Conservation (phyloP, 2,329 filamentous ascomycete genomes). For the Gyromitra esculenta region DNA sequence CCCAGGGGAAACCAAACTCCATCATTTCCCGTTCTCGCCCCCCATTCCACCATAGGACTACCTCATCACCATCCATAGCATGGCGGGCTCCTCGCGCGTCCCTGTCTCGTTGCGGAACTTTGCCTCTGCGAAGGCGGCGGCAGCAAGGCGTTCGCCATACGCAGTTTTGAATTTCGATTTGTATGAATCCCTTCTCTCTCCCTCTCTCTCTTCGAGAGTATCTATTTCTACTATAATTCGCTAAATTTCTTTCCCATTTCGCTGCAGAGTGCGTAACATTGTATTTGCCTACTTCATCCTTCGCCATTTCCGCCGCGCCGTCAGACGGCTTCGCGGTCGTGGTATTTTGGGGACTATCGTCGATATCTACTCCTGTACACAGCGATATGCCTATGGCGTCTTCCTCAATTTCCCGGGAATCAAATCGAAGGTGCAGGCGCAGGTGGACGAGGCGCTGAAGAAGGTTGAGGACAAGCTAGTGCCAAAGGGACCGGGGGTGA, state of each 20-base stretch:
- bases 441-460: slow-evolving; percentile 79
- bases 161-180: slow-evolving; percentile 73
- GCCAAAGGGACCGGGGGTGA: slow-evolving; percentile 74
- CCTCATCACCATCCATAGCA: slow-evolving; percentile 59
- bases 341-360: slow-evolving; percentile 81
- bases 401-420: slow-evolving; percentile 90
- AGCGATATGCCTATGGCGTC: slow-evolving; percentile 80
- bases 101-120: slow-evolving; percentile 76
- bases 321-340: slow-evolving; percentile 87
- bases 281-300: slow-evolving; percentile 89
- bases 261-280: slow-evolving; percentile 78
- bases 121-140: slow-evolving; percentile 70
- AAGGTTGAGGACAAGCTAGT: slow-evolving; percentile 88
- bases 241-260: slow-evolving; percentile 19
- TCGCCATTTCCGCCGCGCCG: slow-evolving; percentile 80
- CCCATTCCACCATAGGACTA: too few species aligned
- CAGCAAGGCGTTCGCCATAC: slow-evolving; percentile 66
- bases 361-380: slow-evolving; percentile 76
- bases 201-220: background rate
- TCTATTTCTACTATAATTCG: background rate
- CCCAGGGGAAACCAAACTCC: background rate
- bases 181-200: slow-evolving; percentile 64
- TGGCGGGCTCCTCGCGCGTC: slow-evolving; percentile 75
- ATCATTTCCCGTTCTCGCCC: background rate
- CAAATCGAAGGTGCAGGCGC: slow-evolving; percentile 82